Conservation (phyloP, 2,329 filamentous ascomycete genomes). For the Alternaria conjuncta region DNA sequence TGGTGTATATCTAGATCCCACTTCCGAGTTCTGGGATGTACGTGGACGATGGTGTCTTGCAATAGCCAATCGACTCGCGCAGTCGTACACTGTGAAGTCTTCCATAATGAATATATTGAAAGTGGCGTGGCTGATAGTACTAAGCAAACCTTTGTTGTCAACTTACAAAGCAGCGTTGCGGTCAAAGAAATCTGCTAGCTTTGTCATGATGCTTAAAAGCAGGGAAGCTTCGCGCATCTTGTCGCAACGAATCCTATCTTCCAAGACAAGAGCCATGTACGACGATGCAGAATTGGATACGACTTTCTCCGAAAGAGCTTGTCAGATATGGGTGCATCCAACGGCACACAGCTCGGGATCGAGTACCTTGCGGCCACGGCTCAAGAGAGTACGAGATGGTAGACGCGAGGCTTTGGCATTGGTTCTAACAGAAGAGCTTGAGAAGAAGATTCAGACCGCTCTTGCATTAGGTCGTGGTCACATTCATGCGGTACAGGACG, state of each 20-base stretch:
- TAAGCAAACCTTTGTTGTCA: background rate
- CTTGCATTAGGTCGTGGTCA: background rate
- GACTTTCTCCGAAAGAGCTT: background rate
- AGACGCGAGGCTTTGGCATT: background rate
- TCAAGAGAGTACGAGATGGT: background rate
- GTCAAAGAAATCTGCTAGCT: background rate
- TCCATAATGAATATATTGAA: background rate
- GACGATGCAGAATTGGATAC: background rate
- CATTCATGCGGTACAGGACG: background rate
- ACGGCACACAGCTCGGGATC: background rate
- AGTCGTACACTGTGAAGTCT: background rate
- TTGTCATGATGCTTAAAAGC: background rate
- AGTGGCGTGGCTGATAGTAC: background rate
- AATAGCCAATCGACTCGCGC: no score
- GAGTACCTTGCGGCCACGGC: background rate
- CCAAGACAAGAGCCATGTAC: background rate
- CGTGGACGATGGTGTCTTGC: background rate
- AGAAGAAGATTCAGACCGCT: background rate
- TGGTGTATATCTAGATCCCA: background rate
- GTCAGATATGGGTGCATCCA: background rate
- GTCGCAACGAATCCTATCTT: background rate
- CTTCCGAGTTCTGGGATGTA: no score
- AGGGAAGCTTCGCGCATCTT: background rate
- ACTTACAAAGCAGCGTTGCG: background rate
- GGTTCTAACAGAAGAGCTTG: background rate